Conservation (phyloP, 1,284 basidiomycete species). For the Cystobasidium sp. region DNA sequence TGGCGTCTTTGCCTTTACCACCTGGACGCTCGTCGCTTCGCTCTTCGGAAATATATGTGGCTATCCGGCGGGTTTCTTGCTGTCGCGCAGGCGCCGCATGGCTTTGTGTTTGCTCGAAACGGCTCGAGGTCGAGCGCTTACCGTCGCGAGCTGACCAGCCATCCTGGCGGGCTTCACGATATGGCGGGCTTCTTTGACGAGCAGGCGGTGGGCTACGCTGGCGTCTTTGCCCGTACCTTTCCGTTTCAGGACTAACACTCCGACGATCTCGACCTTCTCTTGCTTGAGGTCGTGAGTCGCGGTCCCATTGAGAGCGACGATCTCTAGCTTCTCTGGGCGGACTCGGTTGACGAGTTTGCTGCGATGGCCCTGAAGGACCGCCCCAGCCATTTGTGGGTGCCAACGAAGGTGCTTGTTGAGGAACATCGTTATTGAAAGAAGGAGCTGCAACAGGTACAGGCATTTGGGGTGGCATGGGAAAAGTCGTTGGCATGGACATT, state of each 20-base stretch:
- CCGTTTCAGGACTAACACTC: conserved; percentile 15
- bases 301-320: conserved; percentile 22
- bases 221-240: not conserved
- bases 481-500: too few relatives aligned
- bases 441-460: not conserved
- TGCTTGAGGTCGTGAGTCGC: not conserved
- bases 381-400: not conserved
- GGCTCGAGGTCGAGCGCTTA: not conserved
- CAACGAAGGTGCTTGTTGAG: not conserved
- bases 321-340: not conserved
- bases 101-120: not conserved
- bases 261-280: not conserved
- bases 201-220: not conserved
- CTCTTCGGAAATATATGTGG: conserved; percentile 34
- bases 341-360: not conserved
- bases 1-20: not conserved
- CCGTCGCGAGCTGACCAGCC: not conserved
- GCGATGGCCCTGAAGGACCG: not conserved
- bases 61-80: conserved; percentile 21
- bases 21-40: not conserved
- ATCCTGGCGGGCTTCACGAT: not conserved
- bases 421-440: not conserved
- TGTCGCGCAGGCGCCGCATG: not conserved
- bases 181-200: not conserved
- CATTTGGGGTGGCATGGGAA: not conserved